Evolutionary conservation across 1,284 basidiomycete species (phyloP).

Genomic region (Stereum hirsutum): DNA sequence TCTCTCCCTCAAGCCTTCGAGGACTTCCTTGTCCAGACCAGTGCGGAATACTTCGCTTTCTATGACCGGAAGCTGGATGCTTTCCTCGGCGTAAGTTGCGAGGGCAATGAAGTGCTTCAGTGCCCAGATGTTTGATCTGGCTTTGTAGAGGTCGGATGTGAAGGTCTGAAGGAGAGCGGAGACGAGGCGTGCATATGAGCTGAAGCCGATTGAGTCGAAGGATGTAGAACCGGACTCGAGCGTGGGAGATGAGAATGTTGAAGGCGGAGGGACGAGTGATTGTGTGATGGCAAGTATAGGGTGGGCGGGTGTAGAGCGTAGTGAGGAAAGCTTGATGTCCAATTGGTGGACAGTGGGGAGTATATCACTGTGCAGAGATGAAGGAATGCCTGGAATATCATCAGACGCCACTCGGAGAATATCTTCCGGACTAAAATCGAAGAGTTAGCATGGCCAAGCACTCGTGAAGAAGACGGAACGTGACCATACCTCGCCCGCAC

Average conservation of each 20-base stretch:
- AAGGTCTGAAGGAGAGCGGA: constrained; percentile 54
- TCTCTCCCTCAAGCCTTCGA: constrained; percentile 38
- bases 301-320: constrained; percentile 41
- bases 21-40: constrained; percentile 23
- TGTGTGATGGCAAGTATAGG: constrained; percentile 56
- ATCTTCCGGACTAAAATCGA: constrained; percentile 32
- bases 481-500: constrained; percentile 9
- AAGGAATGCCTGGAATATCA: constrained; percentile 1
- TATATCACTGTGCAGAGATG: constrained; percentile 34
- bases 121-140: constrained; percentile 52
- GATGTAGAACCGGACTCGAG: constrained; percentile 7
- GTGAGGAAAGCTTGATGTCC: constrained; percentile 33
- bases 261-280: constrained; percentile 42
- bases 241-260: constrained; percentile 15
- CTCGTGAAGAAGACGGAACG: not conserved
- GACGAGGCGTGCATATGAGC: constrained; percentile 57
- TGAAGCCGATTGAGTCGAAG: constrained; percentile 40
- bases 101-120: constrained; percentile 55
- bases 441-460: not conserved
- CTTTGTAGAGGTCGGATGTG: constrained; percentile 49
- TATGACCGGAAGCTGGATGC: constrained; percentile 37
- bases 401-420: constrained; percentile 24
- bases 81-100: constrained; percentile 49
- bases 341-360: constrained; percentile 42
- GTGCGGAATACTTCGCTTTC: constrained; percentile 39